A percentile compares a stretch with the other conserved stretches of the same genome.
phyloP scores from a whole-genome alignment of 345 rosid species.

The Populus deltoides region DNA sequence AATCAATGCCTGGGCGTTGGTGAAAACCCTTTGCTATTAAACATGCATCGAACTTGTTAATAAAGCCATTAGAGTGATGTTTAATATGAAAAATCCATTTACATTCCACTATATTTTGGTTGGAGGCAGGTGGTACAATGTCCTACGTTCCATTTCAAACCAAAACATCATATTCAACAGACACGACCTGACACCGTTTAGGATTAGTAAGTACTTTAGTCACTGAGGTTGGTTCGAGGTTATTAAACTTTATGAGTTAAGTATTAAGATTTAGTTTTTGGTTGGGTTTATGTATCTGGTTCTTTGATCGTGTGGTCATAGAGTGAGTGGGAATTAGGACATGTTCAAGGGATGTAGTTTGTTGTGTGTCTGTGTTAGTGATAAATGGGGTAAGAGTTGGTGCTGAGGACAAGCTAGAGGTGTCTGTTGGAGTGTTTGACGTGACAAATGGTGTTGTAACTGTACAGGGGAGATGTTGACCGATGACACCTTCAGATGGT shows the following conservation, averaged over 20 bases:
- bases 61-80: not conserved
- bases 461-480: no score
- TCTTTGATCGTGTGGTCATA: not conserved
- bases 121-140: not conserved
- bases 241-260: rapidly evolving
- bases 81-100: not conserved
- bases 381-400: not conserved
- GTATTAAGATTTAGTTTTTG: not conserved
- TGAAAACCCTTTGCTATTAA: not conserved
- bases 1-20: not conserved
- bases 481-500: no score
- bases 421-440: no score
- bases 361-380: no score
- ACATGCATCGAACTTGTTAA: not conserved
- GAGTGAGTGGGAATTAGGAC: no score
- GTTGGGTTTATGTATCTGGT: not conserved
- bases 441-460: no score
- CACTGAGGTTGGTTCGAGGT: rapidly evolving
- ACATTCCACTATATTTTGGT: not conserved
- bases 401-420: rapidly evolving
- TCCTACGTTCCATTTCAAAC: not conserved
- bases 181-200: not conserved
- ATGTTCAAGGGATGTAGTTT: no score
- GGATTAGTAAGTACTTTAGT: not conserved
- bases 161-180: not conserved